Base-by-base conservation (phyloP, 768 basidiomycete genomes). In the Rhodotorula paludigena region DNA sequence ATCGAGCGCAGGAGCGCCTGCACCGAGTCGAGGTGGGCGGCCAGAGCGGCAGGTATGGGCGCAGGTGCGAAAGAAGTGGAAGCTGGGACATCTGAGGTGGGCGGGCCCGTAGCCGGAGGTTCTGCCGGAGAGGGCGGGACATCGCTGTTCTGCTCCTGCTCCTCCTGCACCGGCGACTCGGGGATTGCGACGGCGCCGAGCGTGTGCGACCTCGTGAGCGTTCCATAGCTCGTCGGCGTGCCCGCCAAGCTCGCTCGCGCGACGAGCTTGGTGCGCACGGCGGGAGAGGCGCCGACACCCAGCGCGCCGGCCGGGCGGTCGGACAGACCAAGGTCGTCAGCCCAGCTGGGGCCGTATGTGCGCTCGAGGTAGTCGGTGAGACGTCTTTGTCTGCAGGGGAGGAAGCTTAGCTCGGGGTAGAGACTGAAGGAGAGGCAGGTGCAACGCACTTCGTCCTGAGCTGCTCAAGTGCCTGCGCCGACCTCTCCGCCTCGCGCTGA, bases 1-100 rank as follows among this genome's bases (percentile, higher is more conserved):
- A 67, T 67, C 28, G 62, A 44, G 35, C 70, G n/a, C 11, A 71
- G 39, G 20, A 71, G 44, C 32, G 62, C 53, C 51, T 71, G 70
- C 0, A 71, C 61, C 16, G 65, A 47, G 20, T 71, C 65, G 53
- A 71, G 62, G 30, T 71, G 70, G 5, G 39, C 42, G 14, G 36
- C 52, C 20, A 71, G 48, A 7, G 54, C 62, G 39, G 38, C 25
- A 30, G 45, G 18, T 11, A 42, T 23, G 23, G 45, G 36, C 12
- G 32, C 45, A 14, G 44, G 23, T 6, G 33, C 23, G 1, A 15
- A 8, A 0, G 57, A 9, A 1, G 44, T 8, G 0, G 57, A n/a
- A 20, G 54, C 6, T 14, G 57, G 1, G 20, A n/a, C 2, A 11
- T 30, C 18, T 1, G 30, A 16, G 11, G 1, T 20, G 47, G 36